Evolutionary conservation across 495 filamentous ascomycete species (phyloP).

Genomic region (Friedmanniomyces simplex): DNA sequence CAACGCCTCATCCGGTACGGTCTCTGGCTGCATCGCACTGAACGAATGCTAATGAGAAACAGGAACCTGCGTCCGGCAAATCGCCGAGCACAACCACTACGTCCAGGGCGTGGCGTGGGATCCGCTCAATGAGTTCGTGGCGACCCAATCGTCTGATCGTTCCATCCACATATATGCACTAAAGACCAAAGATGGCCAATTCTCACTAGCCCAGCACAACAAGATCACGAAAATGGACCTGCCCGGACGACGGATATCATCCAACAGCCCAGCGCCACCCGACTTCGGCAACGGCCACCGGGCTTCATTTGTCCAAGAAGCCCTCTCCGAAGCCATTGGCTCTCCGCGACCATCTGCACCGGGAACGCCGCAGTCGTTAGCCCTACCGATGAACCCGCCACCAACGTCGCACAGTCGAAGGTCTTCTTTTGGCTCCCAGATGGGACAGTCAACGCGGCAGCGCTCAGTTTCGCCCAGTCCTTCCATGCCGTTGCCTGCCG

Average conservation of each 20-base stretch:
- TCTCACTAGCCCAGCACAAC: constrained; percentile 68
- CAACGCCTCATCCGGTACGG: constrained; percentile 76
- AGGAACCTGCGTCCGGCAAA: constrained; percentile 89
- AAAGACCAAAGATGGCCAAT: constrained; percentile 93
- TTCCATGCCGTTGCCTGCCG: constrained; percentile 85
- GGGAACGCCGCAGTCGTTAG: constrained; percentile 82
- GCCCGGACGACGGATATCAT: constrained; percentile 77
- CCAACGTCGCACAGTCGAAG: constrained; percentile 81
- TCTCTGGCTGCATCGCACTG: not conserved
- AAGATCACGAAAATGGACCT: constrained; percentile 82
- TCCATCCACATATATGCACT: constrained; percentile 95
- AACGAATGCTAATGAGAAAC: constrained; percentile 1
- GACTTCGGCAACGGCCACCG: constrained; percentile 47
- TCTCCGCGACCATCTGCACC: constrained; percentile 88
- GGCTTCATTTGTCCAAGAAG: constrained; percentile 48
- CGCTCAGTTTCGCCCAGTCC: constrained; percentile 92
- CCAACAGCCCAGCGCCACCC: constrained; percentile 84
- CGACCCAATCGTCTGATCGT: constrained; percentile 94
- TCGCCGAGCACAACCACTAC: constrained; percentile 98
- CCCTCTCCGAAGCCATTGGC: constrained; percentile 48
- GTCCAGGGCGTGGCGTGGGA: constrained; percentile 99
- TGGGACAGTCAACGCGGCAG: constrained; percentile 50
- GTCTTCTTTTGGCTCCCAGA: constrained; percentile 86
- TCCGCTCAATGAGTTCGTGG: constrained; percentile 93
- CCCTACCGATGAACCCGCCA: constrained; percentile 95